Conservation (phyloP, 495 filamentous ascomycete species). For the Penicillium samsonianum region DNA sequence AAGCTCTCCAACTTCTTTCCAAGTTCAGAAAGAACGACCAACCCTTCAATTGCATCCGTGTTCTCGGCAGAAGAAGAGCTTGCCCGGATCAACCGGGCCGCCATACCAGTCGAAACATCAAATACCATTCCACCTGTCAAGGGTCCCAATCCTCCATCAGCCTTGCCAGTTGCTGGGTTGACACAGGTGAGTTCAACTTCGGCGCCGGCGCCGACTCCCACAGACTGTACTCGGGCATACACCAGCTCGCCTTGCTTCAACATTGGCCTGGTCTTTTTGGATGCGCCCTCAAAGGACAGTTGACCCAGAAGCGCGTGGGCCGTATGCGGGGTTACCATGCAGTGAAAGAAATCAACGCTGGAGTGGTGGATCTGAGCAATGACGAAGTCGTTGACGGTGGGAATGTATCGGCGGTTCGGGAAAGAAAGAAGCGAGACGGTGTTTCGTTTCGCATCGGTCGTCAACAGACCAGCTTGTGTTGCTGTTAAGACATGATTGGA, state of each 20-base stretch:
- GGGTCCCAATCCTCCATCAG: conserved; percentile 86
- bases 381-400: conserved; percentile 74
- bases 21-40: conserved; percentile 79
- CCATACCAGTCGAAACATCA: conserved; percentile 75
- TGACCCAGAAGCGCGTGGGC: conserved; percentile 77
- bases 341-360: conserved; percentile 73
- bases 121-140: conserved; percentile 87
- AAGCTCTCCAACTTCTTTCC: conserved; percentile 66
- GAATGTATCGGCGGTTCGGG: conserved; percentile 68
- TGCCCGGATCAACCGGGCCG: conserved; percentile 64
- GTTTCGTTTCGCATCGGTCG: conserved; percentile 74
- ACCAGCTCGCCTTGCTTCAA: conserved; percentile 73
- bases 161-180: conserved; percentile 79
- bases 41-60: conserved; percentile 60
- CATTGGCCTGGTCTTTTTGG: conserved; percentile 85
- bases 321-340: conserved; percentile 67
- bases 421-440: conserved; percentile 41
- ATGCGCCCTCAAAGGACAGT: conserved; percentile 86
- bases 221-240: conserved; percentile 74
- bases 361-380: conserved; percentile 81
- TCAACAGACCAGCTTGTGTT: conserved; percentile 76
- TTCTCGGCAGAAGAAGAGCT: conserved; percentile 58
- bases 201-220: conserved; percentile 71
- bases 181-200: conserved; percentile 91
- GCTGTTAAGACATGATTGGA: conserved; percentile 58